Conservation (phyloP, 2,329 filamentous ascomycete genomes). For the Alternaria incomplexa region DNA sequence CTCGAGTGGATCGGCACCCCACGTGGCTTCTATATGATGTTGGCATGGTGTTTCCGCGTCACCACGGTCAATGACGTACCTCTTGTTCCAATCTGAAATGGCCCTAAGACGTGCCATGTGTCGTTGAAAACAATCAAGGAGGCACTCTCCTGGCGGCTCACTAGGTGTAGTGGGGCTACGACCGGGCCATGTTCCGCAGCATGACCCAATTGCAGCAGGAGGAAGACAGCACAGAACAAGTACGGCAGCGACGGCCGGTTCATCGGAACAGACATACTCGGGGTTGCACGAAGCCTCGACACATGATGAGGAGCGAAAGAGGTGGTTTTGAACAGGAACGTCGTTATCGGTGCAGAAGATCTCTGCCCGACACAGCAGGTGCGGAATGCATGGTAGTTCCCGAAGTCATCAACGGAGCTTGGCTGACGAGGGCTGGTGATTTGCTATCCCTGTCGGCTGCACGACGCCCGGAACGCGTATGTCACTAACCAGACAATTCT, state of each 20-base stretch:
- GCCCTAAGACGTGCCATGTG: slow-evolving; percentile 61
- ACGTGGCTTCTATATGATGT: slow-evolving; percentile 57
- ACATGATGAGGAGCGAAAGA: neutral
- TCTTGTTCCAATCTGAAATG: slow-evolving; percentile 65
- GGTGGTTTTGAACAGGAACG: neutral
- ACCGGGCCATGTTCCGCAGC: slow-evolving; percentile 23
- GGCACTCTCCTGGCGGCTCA: slow-evolving; percentile 7
- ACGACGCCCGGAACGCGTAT: slow-evolving; percentile 30
- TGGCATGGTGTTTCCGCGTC: slow-evolving; percentile 11
- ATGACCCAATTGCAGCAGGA: slow-evolving; percentile 19
- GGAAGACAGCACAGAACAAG: slow-evolving; percentile 8
- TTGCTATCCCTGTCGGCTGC: slow-evolving; percentile 19
- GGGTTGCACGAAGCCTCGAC: neutral
- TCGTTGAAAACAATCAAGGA: slow-evolving; percentile 41
- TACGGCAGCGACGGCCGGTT: slow-evolving; percentile 5
- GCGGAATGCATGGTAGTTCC: neutral
- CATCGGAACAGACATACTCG: slow-evolving; percentile 4
- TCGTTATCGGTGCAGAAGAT: neutral
- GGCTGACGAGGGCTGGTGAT: slow-evolving; percentile 18
- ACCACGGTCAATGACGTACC: slow-evolving; percentile 47
- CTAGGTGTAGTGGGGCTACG: slow-evolving; percentile 19
- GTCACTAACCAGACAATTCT: slow-evolving; percentile 21
- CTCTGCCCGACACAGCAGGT: slow-evolving; percentile 8
- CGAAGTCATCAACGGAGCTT: slow-evolving; percentile 7
- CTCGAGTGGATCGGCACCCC: slow-evolving; percentile 66